Percentiles rank a stretch among this genome's conserved stretches.
phyloP scores from a whole-genome alignment of 1,139 yeast species.

The Candida sanyaensis region DNA sequence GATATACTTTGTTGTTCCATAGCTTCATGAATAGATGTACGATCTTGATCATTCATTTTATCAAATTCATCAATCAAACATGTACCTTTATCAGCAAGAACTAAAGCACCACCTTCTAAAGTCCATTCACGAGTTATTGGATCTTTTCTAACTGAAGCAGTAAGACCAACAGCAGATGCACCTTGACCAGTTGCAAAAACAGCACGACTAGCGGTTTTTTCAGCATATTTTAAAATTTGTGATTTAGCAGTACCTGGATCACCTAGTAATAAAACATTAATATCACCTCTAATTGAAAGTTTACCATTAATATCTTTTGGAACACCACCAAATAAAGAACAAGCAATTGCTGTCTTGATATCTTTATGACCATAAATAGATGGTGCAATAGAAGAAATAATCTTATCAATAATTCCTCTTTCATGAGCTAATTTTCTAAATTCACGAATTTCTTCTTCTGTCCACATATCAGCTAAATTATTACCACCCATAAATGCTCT shows the following conservation, averaged over 20 bases:
- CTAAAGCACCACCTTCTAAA: slow-evolving; percentile 97
- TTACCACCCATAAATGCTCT: slow-evolving; percentile 34
- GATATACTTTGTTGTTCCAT: slow-evolving; percentile 99
- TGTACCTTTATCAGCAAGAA: slow-evolving; percentile 94
- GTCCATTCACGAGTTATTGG: slow-evolving; percentile 98
- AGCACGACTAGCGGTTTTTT: slow-evolving; percentile 93
- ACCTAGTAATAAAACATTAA: slow-evolving; percentile 87
- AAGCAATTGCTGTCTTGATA: slow-evolving; percentile 92
- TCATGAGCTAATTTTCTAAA: slow-evolving; percentile 77
- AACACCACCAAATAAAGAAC: slow-evolving; percentile 94
- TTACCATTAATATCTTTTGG: slow-evolving; percentile 92
- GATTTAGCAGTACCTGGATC: slow-evolving; percentile 99
- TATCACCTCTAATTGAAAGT: slow-evolving; percentile 96
- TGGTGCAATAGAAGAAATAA: slow-evolving; percentile 92
- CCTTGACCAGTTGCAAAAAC: slow-evolving; percentile 99
- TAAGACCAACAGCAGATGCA: slow-evolving; percentile 98
- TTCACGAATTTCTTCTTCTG: slow-evolving; percentile 90
- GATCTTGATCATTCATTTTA: slow-evolving; percentile 98
- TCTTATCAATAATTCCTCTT: slow-evolving; percentile 79
- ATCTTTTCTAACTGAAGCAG: slow-evolving; percentile 95
- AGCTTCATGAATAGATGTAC: slow-evolving; percentile 98
- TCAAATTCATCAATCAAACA: slow-evolving; percentile 98
- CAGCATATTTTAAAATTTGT: slow-evolving; percentile 91
- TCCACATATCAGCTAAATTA: slow-evolving; percentile 64
- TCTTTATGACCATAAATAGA: slow-evolving; percentile 95